Percentiles rank a stretch among this genome's conserved stretches.
Conservation (phyloP, 2,329 filamentous ascomycete genomes). For the Lasiodiplodia sp. region DNA sequence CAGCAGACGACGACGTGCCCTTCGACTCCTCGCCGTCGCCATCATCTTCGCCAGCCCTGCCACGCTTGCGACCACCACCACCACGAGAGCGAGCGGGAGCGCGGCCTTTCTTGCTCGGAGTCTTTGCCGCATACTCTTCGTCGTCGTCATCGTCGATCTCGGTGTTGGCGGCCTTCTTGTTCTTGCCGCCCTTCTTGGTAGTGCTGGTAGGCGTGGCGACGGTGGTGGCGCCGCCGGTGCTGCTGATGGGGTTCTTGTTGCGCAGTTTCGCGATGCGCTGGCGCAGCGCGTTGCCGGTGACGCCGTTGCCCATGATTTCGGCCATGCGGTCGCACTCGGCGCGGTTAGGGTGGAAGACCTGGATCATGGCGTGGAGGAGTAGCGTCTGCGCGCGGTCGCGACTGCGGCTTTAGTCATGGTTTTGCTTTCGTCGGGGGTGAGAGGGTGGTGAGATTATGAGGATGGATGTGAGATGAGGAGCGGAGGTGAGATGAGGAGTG, state of each 20-base stretch:
- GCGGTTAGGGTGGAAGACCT: background rate
- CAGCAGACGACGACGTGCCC: no score
- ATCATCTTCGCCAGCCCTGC: background rate
- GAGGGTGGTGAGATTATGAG: background rate
- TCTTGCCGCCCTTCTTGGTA: no score
- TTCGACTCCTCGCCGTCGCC: background rate
- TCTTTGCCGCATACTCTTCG: background rate
- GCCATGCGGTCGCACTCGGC: background rate
- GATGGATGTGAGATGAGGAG: no score
- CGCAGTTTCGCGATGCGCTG: constrained; percentile 14
- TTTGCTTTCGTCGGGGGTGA: background rate
- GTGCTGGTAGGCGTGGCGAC: no score
- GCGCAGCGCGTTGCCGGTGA: constrained; percentile 22
- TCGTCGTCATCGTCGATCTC: no score
- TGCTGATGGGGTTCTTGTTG: background rate
- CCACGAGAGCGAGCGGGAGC: no score
- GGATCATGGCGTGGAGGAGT: background rate
- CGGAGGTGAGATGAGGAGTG: background rate
- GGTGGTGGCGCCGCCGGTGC: no score
- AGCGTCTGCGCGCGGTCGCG: background rate
- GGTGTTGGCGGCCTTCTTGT: no score
- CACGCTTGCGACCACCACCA: background rate
- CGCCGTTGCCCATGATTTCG: background rate
- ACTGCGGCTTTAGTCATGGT: background rate
- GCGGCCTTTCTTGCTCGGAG: background rate